Conservation (phyloP, 208 protist species). For the Leptomonas pyrrhocoris region DNA sequence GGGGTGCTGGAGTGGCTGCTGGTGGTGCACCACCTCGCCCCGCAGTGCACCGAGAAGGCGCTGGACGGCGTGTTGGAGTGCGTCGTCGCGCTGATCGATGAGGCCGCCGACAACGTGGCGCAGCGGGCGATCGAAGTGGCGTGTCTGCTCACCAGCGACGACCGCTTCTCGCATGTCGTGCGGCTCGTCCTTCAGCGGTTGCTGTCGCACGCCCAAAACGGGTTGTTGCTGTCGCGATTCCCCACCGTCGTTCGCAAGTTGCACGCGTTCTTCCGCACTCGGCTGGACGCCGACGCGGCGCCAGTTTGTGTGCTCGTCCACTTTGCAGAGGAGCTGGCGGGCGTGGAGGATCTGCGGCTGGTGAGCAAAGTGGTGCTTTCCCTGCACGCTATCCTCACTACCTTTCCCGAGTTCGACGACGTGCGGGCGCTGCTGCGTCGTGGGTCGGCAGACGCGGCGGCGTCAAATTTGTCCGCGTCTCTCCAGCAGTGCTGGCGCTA, state of each 20-base stretch:
- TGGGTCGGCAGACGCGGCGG: conserved; percentile 22
- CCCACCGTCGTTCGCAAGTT: conserved; percentile 57
- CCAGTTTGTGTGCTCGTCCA: conserved; percentile 23
- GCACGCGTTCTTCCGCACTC: conserved; percentile 32
- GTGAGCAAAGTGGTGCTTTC: conserved; percentile 71
- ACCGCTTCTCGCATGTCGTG: conserved; percentile 39
- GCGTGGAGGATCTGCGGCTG: conserved; percentile 52
- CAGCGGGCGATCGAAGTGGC: conserved; percentile 52
- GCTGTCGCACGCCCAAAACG: conserved; percentile 10
- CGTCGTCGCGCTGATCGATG: conserved; percentile 42
- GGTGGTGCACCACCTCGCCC: conserved; percentile 37
- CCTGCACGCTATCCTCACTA: conserved; percentile 81
- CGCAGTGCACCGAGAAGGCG: conserved; percentile 23
- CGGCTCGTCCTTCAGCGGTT: conserved; percentile 30
- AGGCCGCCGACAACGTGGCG: conserved; percentile 46
- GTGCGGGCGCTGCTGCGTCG: conserved; percentile 76
- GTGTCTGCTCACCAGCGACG: conserved; percentile 43
- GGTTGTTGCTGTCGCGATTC: conserved; percentile 40
- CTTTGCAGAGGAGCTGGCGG: conserved; percentile 27
- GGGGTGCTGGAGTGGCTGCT: conserved; percentile 71
- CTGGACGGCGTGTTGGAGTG: conserved; percentile 35
- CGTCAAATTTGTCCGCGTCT: conserved; percentile 43
- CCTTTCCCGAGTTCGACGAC: conserved; percentile 85
- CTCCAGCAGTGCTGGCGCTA: conserved; percentile 89
- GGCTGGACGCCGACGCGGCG: background rate